Evolutionary conservation across 352 stramenopile genomes (phyloP), one percentile per base, ranked within the genome.

Genomic region (Aphanomyces astaci): DNA sequence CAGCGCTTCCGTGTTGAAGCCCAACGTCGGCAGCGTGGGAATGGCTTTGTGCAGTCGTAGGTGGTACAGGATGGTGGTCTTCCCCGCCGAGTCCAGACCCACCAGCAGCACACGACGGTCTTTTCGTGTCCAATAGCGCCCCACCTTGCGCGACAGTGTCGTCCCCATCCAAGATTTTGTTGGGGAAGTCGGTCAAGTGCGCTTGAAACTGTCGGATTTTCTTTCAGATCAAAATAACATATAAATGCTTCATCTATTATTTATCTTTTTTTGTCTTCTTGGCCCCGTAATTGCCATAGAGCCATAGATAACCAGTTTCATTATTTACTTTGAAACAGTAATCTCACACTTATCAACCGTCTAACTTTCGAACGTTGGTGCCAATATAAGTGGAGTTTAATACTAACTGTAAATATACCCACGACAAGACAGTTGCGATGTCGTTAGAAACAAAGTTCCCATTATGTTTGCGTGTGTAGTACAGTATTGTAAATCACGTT

Each of bases 41-140:
- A 94, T 89, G 10, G 79, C 71, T 66, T 94, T 91, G 51, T 82
- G 79, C 2, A 92, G 72, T 0, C 83, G 79, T 51, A 92, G 32
- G 39, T 92, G 82, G 75, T 94, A 91, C 59, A 94, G 67, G 54
- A 92, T 89, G 4, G 84, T 92, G 24, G 82, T 92, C 74, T 92
- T 92, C 54, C 84, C 86, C 25, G 84, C 86, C 0, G 78, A 78
- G 71, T 92, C 84, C 4, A 94, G 73, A 2, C 83, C 85, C 40
- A 92, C 77, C 24, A 94, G 81, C 63, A 92, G 76, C 55, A 92
- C 65, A 28, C 82, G 78, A 31, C 86, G 81, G 56, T 92, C 80
- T 56, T 90, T 87, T 59, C 86, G 81, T 65, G 81, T 91, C 83
- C 82, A 92, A 39, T 83, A 80, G 72, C 84, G 81, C 28, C 76